Conservation (phyloP, 2,329 filamentous ascomycete species). For the Diplodia sapinea region DNA sequence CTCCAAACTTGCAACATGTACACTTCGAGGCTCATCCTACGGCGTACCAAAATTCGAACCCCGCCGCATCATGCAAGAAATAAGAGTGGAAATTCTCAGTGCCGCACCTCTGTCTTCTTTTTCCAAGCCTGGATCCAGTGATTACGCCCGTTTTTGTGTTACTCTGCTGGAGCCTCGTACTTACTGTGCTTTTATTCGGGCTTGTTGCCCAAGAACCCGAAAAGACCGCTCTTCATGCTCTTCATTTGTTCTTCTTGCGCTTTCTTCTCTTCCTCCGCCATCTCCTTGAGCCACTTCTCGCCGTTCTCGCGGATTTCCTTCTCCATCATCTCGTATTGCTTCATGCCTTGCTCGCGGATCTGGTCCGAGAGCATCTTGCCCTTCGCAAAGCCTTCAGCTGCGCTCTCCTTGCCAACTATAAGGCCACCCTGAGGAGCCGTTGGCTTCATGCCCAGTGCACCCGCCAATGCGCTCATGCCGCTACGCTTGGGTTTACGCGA, state of each 20-base stretch:
- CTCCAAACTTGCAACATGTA: constrained; percentile 3
- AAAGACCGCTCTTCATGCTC: constrained; percentile 83
- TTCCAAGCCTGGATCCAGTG: neutral
- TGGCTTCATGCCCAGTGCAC: constrained; percentile 78
- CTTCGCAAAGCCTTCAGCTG: constrained; percentile 79
- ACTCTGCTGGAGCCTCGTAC: neutral
- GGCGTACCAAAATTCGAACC: neutral
- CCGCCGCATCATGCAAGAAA: constrained; percentile 11
- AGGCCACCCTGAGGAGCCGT: constrained; percentile 65
- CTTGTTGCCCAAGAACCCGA: constrained; percentile 57
- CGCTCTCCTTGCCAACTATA: constrained; percentile 57
- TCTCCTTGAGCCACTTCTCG: constrained; percentile 94
- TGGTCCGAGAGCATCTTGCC: constrained; percentile 98
- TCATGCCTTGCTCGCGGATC: constrained; percentile 87
- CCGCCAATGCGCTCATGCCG: constrained; percentile 72
- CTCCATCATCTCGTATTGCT: constrained; percentile 87
- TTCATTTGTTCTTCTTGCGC: constrained; percentile 88
- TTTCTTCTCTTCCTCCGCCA: constrained; percentile 86
- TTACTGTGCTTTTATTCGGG: constrained; percentile 15
- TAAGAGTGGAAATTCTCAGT: constrained; percentile 15
- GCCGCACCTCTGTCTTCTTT: neutral
- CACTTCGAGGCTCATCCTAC: neutral
- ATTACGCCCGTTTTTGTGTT: neutral
- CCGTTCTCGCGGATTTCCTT: constrained; percentile 91
- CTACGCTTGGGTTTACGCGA: constrained; percentile 65